A percentile compares a stretch with the other conserved stretches of the same genome.
Evolutionary conservation across 2,329 filamentous ascomycete genomes (phyloP).

Genomic region (Pleochaeta shiraiana): DNA sequence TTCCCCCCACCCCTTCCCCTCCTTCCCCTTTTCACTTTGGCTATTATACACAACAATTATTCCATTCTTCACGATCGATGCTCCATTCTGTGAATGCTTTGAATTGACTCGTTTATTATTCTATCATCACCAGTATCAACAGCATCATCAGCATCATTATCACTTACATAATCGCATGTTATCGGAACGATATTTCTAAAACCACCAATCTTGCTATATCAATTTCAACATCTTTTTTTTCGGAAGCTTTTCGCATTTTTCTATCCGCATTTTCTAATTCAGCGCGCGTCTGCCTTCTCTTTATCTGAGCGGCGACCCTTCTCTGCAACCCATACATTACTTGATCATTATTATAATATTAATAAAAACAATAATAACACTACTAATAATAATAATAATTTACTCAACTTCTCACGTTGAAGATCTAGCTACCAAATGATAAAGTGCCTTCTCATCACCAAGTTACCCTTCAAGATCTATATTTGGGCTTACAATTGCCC

Average conservation of each 20-base stretch:
- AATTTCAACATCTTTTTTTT: background rate
- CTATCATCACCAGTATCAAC: background rate
- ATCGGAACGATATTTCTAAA: background rate
- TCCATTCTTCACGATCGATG: background rate
- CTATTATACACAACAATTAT: background rate
- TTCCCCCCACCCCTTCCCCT: background rate
- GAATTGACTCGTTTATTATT: background rate
- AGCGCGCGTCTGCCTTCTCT: background rate
- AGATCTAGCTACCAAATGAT: background rate
- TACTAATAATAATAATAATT: background rate
- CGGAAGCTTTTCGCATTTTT: background rate
- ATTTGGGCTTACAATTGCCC: too few species aligned
- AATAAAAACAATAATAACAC: background rate
- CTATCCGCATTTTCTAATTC: background rate
- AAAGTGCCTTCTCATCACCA: constrained; percentile 16
- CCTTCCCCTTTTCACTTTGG: background rate
- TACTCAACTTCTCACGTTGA: background rate
- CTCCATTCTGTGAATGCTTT: background rate
- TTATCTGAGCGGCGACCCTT: background rate
- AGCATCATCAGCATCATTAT: background rate
- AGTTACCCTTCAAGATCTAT: constrained; percentile 20
- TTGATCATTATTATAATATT: background rate
- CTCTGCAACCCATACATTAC: background rate
- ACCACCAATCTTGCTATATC: background rate
- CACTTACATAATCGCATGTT: background rate